Evolutionary conservation across 352 stramenopile genomes (phyloP).

Genomic region (Pythium vanterpoolii): DNA sequence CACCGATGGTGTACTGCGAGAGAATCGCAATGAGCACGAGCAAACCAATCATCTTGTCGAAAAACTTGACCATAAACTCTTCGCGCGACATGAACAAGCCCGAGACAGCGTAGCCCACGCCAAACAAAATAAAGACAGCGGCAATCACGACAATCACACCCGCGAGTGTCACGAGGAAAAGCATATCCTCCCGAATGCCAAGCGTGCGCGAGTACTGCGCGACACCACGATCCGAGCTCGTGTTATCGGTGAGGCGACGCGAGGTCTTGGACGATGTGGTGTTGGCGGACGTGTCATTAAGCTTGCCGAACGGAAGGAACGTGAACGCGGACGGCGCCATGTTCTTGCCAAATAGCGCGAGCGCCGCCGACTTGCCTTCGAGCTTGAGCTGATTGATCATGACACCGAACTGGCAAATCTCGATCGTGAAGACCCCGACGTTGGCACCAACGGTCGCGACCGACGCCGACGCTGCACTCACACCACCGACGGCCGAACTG

Average conservation of each 20-base stretch:
- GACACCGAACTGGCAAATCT: constrained; percentile 79
- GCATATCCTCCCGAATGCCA: constrained; percentile 74
- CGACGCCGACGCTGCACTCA: constrained; percentile 41
- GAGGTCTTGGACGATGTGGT: constrained; percentile 18
- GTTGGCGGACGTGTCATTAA: constrained; percentile 27
- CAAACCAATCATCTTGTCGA: constrained; percentile 83
- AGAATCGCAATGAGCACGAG: constrained; percentile 71
- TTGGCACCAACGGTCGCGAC: constrained; percentile 53
- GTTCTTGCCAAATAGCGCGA: constrained; percentile 67
- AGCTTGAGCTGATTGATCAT: constrained; percentile 77
- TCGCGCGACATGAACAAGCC: constrained; percentile 67
- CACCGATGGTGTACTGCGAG: constrained; percentile 83
- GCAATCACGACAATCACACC: constrained; percentile 76
- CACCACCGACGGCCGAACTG: constrained; percentile 43
- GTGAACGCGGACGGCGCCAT: constrained; percentile 75
- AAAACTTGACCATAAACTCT: constrained; percentile 73
- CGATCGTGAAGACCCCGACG: constrained; percentile 67
- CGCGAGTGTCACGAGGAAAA: constrained; percentile 77
- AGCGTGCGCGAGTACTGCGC: constrained; percentile 69
- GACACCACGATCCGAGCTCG: constrained; percentile 43
- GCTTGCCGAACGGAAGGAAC: constrained; percentile 73
- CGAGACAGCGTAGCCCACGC: constrained; percentile 46
- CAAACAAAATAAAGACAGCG: constrained; percentile 57
- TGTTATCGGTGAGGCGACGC: constrained; percentile 34
- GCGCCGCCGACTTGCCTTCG: constrained; percentile 61